These are phyloP conservation scores for Grigorovia transvaalensis DNA, from an alignment of 805 yeast genomes.

Conservation along the genomic window DNA sequence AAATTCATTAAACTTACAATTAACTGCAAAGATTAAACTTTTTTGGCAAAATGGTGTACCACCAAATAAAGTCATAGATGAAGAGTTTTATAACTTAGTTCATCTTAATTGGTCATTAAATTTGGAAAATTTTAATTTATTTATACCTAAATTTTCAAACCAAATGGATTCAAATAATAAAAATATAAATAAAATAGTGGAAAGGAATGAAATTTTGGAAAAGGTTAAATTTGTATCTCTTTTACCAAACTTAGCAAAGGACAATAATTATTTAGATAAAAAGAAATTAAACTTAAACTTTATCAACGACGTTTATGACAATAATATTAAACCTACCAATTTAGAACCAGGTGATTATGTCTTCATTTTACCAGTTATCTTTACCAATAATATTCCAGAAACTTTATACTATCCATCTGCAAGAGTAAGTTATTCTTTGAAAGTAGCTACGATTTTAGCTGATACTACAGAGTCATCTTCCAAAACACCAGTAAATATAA, in stretches of 20 bases:
- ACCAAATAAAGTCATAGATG: slow-evolving; percentile 33
- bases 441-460: slow-evolving; percentile 11
- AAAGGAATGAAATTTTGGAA: slow-evolving; percentile 3
- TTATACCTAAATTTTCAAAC: slow-evolving; percentile 19
- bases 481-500: neutral
- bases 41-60: slow-evolving; percentile 49
- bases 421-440: slow-evolving; percentile 14
- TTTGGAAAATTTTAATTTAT: slow-evolving; percentile 34
- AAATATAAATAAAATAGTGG: slow-evolving; percentile 2
- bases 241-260: neutral
- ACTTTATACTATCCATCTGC: slow-evolving; percentile 32
- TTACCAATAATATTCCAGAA: slow-evolving; percentile 54
- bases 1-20: slow-evolving; percentile 33
- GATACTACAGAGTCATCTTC: neutral
- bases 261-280: slow-evolving; percentile 9
- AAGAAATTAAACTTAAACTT: neutral
- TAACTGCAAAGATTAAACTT: slow-evolving; percentile 35
- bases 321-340: neutral
- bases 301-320: neutral
- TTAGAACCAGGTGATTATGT: slow-evolving; percentile 58
- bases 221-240: slow-evolving; percentile 6
- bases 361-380: slow-evolving; percentile 49
- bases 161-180: slow-evolving; percentile 4
- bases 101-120: slow-evolving; percentile 18
- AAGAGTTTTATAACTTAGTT: slow-evolving; percentile 33